Evolutionary conservation across 352 stramenopile genomes (phyloP).

Genomic region (Pseudoperonospora humuli): DNA sequence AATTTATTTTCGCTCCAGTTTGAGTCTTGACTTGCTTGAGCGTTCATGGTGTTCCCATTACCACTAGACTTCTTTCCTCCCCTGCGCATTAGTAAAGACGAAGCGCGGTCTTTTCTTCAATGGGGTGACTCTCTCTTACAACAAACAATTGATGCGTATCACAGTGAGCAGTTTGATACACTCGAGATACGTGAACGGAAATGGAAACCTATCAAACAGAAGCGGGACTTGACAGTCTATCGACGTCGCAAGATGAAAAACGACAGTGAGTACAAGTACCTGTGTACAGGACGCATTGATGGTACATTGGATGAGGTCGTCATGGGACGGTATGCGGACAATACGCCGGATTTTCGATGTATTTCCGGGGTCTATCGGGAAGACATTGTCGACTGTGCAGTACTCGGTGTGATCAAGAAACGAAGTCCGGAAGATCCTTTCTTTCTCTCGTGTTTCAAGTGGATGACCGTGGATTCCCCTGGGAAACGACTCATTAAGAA

Average conservation of each 20-base stretch:
- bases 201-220: constrained; percentile 70
- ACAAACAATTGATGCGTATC: constrained; percentile 61
- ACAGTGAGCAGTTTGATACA: constrained; percentile 59
- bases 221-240: constrained; percentile 48
- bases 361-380: constrained; percentile 68
- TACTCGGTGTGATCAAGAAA: constrained; percentile 55
- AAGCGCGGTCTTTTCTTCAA: constrained; percentile 46
- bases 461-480: constrained; percentile 66
- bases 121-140: constrained; percentile 58
- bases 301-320: constrained; percentile 71
- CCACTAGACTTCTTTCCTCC: constrained; percentile 52
- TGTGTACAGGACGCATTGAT: constrained; percentile 54
- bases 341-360: constrained; percentile 55
- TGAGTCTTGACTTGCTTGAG: no score
- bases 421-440: constrained; percentile 43
- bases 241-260: constrained; percentile 38
- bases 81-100: constrained; percentile 37
- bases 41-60: constrained; percentile 43
- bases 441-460: constrained; percentile 77
- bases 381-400: constrained; percentile 68
- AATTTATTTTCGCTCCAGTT: no score
- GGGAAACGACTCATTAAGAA: constrained; percentile 72
- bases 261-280: constrained; percentile 50
- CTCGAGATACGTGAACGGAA: constrained; percentile 48
- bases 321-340: constrained; percentile 67